Evolutionary conservation across 208 protist species (phyloP).

Genomic region (Leptomonas pyrrhocoris): DNA sequence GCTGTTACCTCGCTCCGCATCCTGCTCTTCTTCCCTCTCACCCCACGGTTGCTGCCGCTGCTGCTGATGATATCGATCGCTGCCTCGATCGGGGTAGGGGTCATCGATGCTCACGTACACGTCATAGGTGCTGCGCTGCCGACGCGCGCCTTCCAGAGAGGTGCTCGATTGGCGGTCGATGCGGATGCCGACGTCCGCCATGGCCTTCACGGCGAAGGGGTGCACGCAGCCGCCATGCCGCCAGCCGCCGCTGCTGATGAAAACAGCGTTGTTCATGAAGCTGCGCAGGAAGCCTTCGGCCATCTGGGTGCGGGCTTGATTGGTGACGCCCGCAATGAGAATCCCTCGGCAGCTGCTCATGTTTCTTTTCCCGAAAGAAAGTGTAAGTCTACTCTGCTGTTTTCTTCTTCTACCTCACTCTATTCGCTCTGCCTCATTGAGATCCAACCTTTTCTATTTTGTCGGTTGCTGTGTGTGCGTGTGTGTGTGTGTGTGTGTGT

Average conservation of each 20-base stretch:
- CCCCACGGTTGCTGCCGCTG: too few relatives aligned
- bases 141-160: slow-evolving; percentile 57
- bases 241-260: slow-evolving; percentile 75
- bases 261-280: slow-evolving; percentile 56
- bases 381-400: too few relatives aligned
- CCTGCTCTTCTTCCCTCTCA: not conserved
- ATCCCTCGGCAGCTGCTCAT: slow-evolving; percentile 83
- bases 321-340: slow-evolving; percentile 74
- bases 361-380: not conserved
- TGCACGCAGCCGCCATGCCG: slow-evolving; percentile 58
- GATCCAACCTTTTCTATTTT: not conserved
- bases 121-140: slow-evolving; percentile 80
- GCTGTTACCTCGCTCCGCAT: not conserved
- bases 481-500: slow-evolving; percentile 1
- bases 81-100: slow-evolving; percentile 41
- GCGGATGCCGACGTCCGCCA: slow-evolving; percentile 63
- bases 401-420: too few relatives aligned
- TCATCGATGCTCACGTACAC: slow-evolving; percentile 85
- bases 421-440: too few relatives aligned
- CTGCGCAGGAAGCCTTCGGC: slow-evolving; percentile 74
- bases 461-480: not conserved
- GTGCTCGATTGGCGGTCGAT: slow-evolving; percentile 51
- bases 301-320: slow-evolving; percentile 85
- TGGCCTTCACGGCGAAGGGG: slow-evolving; percentile 61
- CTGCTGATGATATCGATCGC: slow-evolving; percentile 48